phyloP scores from a whole-genome alignment of 257 asterid species.

The Scutellaria galericulata region DNA sequence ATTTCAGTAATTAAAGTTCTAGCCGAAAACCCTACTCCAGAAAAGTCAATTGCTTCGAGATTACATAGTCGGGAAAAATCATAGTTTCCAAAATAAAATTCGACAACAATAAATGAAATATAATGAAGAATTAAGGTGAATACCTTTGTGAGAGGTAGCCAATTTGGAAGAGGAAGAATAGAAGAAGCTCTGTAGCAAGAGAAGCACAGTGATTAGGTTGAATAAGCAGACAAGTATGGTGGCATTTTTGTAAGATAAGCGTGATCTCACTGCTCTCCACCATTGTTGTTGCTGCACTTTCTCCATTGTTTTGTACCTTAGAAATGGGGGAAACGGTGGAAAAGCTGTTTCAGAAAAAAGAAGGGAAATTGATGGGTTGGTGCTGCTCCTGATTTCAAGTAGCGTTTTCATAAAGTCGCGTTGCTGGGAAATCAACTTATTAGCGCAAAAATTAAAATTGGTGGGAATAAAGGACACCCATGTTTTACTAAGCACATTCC shows the following conservation, averaged over 20 bases:
- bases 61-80: not conserved
- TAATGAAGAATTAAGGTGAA: not conserved
- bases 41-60: slow-evolving; percentile 31
- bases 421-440: no score
- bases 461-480: no score
- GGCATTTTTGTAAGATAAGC: slow-evolving; percentile 79
- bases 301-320: slow-evolving; percentile 51
- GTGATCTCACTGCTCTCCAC: slow-evolving; percentile 64
- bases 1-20: slow-evolving; percentile 10
- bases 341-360: not conserved
- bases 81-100: slow-evolving; percentile 15
- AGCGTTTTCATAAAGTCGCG: slow-evolving; percentile 15
- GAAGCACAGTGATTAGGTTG: slow-evolving; percentile 64
- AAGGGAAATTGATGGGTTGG: not conserved
- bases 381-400: not conserved
- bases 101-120: not conserved
- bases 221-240: slow-evolving; percentile 69
- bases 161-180: slow-evolving; percentile 52
- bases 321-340: slow-evolving; percentile 14
- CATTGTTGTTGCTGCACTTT: slow-evolving; percentile 64
- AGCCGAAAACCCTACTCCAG: not conserved
- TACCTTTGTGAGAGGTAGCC: slow-evolving; percentile 56
- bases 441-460: no score
- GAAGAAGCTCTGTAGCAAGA: slow-evolving; percentile 69
- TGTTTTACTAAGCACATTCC: no score